Evolutionary conservation across 129 eudicot genomes (phyloP).

Genomic region (Deinandra increscens): DNA sequence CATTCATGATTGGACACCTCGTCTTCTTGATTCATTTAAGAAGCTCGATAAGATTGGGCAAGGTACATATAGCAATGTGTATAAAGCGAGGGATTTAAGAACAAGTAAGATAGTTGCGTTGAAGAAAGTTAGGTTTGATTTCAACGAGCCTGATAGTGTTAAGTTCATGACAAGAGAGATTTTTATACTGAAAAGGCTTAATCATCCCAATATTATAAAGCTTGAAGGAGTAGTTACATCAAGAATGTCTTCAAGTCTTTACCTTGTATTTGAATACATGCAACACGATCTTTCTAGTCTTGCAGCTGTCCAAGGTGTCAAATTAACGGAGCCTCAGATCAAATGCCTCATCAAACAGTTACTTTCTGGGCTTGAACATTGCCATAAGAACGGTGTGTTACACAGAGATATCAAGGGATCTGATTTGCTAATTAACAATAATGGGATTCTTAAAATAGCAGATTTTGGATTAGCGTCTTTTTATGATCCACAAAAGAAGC

Average conservation of each 20-base stretch:
- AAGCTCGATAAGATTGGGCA: slow-evolving; percentile 94
- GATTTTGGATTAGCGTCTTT: slow-evolving; percentile 76
- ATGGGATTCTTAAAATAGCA: slow-evolving; percentile 69
- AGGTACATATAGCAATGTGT: slow-evolving; percentile 94
- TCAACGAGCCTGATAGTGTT: slow-evolving; percentile 79
- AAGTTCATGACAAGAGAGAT: slow-evolving; percentile 94
- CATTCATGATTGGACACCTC: slow-evolving; percentile 74
- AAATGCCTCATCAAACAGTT: slow-evolving; percentile 68
- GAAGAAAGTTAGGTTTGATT: slow-evolving; percentile 84
- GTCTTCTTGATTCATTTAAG: slow-evolving; percentile 74
- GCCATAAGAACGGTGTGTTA: slow-evolving; percentile 68
- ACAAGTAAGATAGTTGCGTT: slow-evolving; percentile 87
- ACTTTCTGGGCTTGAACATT: slow-evolving; percentile 77
- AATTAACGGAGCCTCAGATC: slow-evolving; percentile 81
- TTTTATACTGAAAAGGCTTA: slow-evolving; percentile 58
- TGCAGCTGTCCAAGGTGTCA: slow-evolving; percentile 61
- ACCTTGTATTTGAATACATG: slow-evolving; percentile 84
- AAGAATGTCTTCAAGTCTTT: slow-evolving; percentile 78
- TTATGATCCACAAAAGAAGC: slow-evolving; percentile 52
- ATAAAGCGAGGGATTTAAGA: slow-evolving; percentile 86
- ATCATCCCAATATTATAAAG: slow-evolving; percentile 91
- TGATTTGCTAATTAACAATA: slow-evolving; percentile 59
- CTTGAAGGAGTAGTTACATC: slow-evolving; percentile 91
- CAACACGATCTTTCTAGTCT: slow-evolving; percentile 96
- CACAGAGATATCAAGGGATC: slow-evolving; percentile 82